Base-by-base conservation (phyloP, 2,329 filamentous ascomycete species). In the Didymella sp. region DNA sequence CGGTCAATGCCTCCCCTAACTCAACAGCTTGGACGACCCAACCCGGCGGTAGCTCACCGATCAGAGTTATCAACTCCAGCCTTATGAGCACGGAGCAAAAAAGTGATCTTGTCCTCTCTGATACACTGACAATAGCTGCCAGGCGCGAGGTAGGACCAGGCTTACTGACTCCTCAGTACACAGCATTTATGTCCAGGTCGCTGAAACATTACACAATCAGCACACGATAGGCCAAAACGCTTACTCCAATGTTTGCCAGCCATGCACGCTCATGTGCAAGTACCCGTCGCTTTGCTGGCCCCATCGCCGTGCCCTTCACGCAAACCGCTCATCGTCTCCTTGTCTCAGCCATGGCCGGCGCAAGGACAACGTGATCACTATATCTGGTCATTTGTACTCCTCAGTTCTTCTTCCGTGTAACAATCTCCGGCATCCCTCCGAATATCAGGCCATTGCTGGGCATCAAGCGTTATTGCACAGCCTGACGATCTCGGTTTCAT, bases 301-400 rank as follows among this genome's bases (percentile, higher is more conserved):
- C 22, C 48, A 47, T 46, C 54, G 58, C 51, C 57, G 55, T 50
- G 40, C 25, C 19, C 37, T 51, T 41, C 44, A 24, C 48, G 30
- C 59, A 61, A 59, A 61, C 55, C 37, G 28, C 51, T 46, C 40
- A 28, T 35, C 40, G 33, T 58, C 8, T 17, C 47, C 35, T 9
- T 69, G 68, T 72, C 63, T 71, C 65, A 69, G 67, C 66, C 28
- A 47, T 51, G 59, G 43, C 60, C 61, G 55, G 24, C 22, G 21
- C 24, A 48, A 63, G 60, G 58, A 47, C 19, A 46, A 55, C 49
- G 35, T 38, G 22, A 42, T 28, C 28, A 45, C 54, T 73, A 71
- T 71, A 73, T 71, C 62, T 66, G 57, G 45, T 49, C 45, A 50
- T 45, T 48, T 42, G 35, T 49, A 58, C 40, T 49, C 56, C 48